These are phyloP conservation scores for Epichloe bromicola DNA, from an alignment of 2,329 filamentous ascomycete species.

Conservation along the genomic window DNA sequence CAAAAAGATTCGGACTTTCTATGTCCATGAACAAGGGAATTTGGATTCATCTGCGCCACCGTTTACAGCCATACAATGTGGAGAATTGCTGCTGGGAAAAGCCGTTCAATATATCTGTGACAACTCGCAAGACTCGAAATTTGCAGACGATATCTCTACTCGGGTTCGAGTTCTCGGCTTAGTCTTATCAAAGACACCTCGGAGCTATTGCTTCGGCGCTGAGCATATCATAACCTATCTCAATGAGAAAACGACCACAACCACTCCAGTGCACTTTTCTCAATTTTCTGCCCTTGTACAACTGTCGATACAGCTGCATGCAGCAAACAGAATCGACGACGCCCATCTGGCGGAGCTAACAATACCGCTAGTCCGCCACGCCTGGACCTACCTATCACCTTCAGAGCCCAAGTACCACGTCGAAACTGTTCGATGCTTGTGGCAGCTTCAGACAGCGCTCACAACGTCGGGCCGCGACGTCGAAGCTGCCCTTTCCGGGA, in stretches of 20 bases:
- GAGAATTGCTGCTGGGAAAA: conserved; percentile 52
- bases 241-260: conserved; percentile 29
- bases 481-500: conserved; percentile 60
- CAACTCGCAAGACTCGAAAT: conserved; percentile 27
- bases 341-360: conserved; percentile 50
- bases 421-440: conserved; percentile 74
- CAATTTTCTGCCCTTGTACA: conserved; percentile 46
- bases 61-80: conserved; percentile 40
- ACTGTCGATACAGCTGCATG: conserved; percentile 43
- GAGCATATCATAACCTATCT: conserved; percentile 37
- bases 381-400: conserved; percentile 76
- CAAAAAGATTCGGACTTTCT: conserved; percentile 52
- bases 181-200: conserved; percentile 39
- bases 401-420: conserved; percentile 85
- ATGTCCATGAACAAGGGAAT: conserved; percentile 56
- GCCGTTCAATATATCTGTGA: conserved; percentile 38
- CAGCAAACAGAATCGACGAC: conserved; percentile 35
- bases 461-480: conserved; percentile 57
- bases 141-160: conserved; percentile 36
- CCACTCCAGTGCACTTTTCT: conserved; percentile 31
- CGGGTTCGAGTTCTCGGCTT: conserved; percentile 47
- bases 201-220: conserved; percentile 30
- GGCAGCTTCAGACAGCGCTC: conserved; percentile 69
- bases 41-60: conserved; percentile 49
- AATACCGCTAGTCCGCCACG: conserved; percentile 51